Evolutionary conservation across 805 yeast genomes (phyloP).

Genomic region (Clavispora carvajalis): DNA sequence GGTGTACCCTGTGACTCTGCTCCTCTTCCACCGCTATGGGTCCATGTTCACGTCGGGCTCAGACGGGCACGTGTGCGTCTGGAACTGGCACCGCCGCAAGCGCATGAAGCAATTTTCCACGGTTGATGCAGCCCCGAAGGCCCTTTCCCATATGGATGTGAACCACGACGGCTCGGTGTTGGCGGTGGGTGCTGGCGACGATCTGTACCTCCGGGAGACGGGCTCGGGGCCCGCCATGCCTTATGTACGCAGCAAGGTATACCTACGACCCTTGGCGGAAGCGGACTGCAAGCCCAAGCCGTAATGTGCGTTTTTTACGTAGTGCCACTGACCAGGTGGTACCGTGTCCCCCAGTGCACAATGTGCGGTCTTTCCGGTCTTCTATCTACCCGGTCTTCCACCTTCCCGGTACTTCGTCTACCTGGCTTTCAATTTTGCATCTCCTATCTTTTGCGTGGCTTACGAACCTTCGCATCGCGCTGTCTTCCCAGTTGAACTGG

Average conservation of each 20-base stretch:
- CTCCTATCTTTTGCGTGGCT: slow-evolving; percentile 8
- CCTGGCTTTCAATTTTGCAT: too few relatives aligned
- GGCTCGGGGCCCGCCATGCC: not conserved
- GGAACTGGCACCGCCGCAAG: slow-evolving; percentile 45
- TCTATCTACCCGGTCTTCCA: too few relatives aligned
- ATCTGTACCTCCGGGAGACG: slow-evolving; percentile 4
- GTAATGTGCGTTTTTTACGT: not conserved
- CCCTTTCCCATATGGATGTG: slow-evolving; percentile 14
- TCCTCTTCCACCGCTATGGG: slow-evolving; percentile 37
- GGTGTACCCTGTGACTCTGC: slow-evolving; percentile 48
- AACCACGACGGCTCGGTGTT: slow-evolving; percentile 8
- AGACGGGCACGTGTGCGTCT: slow-evolving; percentile 45
- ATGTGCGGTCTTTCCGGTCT: too few relatives aligned
- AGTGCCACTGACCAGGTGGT: too few relatives aligned
- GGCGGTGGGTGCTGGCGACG: slow-evolving; percentile 12
- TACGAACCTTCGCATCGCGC: too few relatives aligned
- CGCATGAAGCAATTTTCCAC: slow-evolving; percentile 32
- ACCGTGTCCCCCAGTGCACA: too few relatives aligned
- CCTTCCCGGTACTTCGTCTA: too few relatives aligned
- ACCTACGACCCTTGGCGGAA: slow-evolving; percentile 6
- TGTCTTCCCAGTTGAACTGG: too few relatives aligned
- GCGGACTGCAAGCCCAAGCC: not conserved
- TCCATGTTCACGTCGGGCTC: slow-evolving; percentile 49
- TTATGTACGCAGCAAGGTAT: slow-evolving; percentile 1
- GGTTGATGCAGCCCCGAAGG: slow-evolving; percentile 1